Percentiles rank a stretch among this genome's conserved stretches.
phyloP scores from a whole-genome alignment of 106 monocot genomes.

The Dendrobium huoshanense region DNA sequence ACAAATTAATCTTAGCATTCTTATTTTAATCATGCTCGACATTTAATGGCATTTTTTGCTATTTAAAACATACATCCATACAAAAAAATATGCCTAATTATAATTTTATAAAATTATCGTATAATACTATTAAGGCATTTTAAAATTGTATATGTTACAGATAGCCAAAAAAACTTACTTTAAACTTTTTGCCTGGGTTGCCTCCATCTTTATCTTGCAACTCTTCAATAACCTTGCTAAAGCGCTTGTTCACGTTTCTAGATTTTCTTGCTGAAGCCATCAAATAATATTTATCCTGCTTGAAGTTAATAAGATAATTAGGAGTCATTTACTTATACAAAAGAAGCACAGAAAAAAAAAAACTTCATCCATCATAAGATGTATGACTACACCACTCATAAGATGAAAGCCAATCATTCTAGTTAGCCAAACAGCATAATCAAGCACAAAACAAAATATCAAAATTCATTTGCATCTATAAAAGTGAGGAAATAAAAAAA shows the following conservation, averaged over 20 bases:
- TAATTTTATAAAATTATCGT: neutral
- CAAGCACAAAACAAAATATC: neutral
- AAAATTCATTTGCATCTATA: neutral
- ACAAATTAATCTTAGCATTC: neutral
- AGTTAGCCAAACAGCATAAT: neutral
- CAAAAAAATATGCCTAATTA: neutral
- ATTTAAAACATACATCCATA: neutral
- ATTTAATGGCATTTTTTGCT: neutral
- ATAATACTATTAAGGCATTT: neutral
- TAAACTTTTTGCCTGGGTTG: slow-evolving; percentile 27
- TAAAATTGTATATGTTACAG: neutral
- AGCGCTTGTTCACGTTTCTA: slow-evolving; percentile 60
- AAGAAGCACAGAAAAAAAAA: neutral
- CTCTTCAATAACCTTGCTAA: slow-evolving; percentile 39
- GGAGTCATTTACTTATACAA: neutral
- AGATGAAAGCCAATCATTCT: neutral
- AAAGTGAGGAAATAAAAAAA: neutral
- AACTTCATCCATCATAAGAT: neutral
- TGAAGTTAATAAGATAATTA: neutral
- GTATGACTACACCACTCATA: neutral
- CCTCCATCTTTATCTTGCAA: slow-evolving; percentile 42
- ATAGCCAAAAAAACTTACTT: slow-evolving; percentile 26
- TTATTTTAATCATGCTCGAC: neutral
- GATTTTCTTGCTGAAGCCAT: slow-evolving; percentile 70
- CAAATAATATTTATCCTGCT: neutral